Conservation (phyloP, 768 basidiomycete species). For the Amanita rubescens region DNA sequence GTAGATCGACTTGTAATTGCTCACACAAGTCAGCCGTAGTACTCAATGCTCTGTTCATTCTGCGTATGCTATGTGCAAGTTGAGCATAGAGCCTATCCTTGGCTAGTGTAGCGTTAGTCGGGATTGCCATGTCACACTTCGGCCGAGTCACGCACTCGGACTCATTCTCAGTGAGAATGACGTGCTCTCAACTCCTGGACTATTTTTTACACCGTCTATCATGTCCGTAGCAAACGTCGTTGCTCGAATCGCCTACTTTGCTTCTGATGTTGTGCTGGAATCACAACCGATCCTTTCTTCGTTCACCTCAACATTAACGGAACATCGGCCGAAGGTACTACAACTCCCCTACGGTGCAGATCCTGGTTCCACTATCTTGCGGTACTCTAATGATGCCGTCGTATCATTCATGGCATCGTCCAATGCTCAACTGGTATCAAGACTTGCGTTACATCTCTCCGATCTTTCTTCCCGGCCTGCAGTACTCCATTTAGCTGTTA, state of each 20-base stretch:
- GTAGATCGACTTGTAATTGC: slow-evolving; percentile 65
- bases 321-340: background rate
- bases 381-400: background rate
- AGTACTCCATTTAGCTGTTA: slow-evolving; percentile 7
- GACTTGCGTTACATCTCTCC: slow-evolving; percentile 2
- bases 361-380: background rate
- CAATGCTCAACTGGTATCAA: slow-evolving; percentile 2
- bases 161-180: too few species aligned
- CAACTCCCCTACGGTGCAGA: slow-evolving; percentile 1
- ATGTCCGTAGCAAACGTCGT: slow-evolving; percentile 9
- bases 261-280: slow-evolving; percentile 61
- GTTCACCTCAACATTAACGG: background rate
- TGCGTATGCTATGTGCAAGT: slow-evolving; percentile 58
- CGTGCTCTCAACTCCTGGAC: too few species aligned
- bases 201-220: background rate
- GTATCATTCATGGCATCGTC: background rate
- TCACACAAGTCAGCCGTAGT: slow-evolving; percentile 76
- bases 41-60: slow-evolving; percentile 59
- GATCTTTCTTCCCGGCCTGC: slow-evolving; percentile 2
- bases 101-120: slow-evolving; percentile 62
- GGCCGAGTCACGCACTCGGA: too few species aligned
- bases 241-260: slow-evolving; percentile 63
- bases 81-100: slow-evolving; percentile 80
- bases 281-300: slow-evolving; percentile 26
- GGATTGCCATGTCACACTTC: too few species aligned